Evolutionary conservation across 495 filamentous ascomycete species (phyloP).

Genomic region (Penicillium bovifimosum): DNA sequence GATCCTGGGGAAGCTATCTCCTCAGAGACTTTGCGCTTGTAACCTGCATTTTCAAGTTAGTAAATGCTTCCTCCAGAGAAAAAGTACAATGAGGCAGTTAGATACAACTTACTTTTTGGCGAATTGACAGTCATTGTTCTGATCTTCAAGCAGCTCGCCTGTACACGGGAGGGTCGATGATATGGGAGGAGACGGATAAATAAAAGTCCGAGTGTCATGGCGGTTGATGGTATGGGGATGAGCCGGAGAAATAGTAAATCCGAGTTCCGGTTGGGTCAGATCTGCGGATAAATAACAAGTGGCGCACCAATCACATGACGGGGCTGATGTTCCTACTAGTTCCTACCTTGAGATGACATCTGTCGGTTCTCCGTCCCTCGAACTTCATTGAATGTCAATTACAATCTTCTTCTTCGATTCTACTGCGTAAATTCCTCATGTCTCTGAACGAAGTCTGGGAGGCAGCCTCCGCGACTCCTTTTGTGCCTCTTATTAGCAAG

Average conservation of each 20-base stretch:
- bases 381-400: not conserved
- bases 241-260: no score
- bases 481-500: constrained; percentile 74
- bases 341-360: not conserved
- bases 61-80: not conserved
- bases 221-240: no score
- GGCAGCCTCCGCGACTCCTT: constrained; percentile 77
- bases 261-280: constrained; percentile 2
- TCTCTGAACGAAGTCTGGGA: constrained; percentile 87
- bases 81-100: not conserved
- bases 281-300: constrained; percentile 5
- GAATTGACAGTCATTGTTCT: constrained; percentile 18
- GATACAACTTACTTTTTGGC: constrained; percentile 18
- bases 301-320: not conserved
- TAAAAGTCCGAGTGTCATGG: no score
- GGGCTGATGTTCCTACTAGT: not conserved
- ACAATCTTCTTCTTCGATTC: not conserved
- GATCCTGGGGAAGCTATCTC: constrained; percentile 56
- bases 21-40: constrained; percentile 75
- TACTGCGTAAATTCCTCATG: constrained; percentile 37
- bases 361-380: not conserved
- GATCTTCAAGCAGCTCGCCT: not conserved
- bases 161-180: not conserved
- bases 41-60: constrained; percentile 36
- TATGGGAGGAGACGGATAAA: constrained; percentile 8